Evolutionary conservation across 1,284 basidiomycete species (phyloP).

Genomic region (Marasmius oreades): DNA sequence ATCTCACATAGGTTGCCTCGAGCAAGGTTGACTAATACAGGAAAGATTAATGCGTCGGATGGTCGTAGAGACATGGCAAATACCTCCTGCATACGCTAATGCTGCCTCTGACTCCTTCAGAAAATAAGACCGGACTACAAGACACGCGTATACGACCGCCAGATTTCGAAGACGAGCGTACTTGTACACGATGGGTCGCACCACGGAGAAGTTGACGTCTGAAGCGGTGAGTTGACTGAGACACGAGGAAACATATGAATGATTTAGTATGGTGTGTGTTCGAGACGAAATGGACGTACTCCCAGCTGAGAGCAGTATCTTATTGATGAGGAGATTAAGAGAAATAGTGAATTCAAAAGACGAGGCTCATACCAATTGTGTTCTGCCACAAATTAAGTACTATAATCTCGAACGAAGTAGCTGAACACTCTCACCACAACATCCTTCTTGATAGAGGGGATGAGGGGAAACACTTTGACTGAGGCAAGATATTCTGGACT

Average conservation of each 20-base stretch:
- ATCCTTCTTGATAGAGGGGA: conserved; percentile 66
- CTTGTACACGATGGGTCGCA: conserved; percentile 76
- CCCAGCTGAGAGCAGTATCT: conserved; percentile 83
- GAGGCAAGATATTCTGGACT: conserved; percentile 52
- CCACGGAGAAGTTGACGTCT: conserved; percentile 80
- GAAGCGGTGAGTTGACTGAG: conserved; percentile 73
- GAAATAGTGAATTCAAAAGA: not conserved
- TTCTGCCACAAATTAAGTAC: conserved; percentile 34
- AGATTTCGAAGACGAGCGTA: conserved; percentile 75
- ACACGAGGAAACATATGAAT: conserved; percentile 2
- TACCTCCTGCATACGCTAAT: conserved; percentile 70
- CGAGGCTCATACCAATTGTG: conserved; percentile 43
- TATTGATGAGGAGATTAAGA: conserved; percentile 10
- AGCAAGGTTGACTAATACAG: conserved; percentile 28
- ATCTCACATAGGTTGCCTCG: conserved; percentile 81
- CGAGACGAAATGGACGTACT: conserved; percentile 43
- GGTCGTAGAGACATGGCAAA: conserved; percentile 36
- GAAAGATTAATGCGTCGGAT: not conserved
- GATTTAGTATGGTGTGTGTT: not conserved
- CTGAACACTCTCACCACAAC: conserved; percentile 47
- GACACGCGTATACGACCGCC: conserved; percentile 70
- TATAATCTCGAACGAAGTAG: conserved; percentile 13
- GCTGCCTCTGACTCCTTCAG: conserved; percentile 42
- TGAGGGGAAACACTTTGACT: conserved; percentile 73
- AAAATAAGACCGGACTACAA: conserved; percentile 62